Base-by-base conservation (phyloP, 345 rosid genomes). In the Dipteronia dyeriana region DNA sequence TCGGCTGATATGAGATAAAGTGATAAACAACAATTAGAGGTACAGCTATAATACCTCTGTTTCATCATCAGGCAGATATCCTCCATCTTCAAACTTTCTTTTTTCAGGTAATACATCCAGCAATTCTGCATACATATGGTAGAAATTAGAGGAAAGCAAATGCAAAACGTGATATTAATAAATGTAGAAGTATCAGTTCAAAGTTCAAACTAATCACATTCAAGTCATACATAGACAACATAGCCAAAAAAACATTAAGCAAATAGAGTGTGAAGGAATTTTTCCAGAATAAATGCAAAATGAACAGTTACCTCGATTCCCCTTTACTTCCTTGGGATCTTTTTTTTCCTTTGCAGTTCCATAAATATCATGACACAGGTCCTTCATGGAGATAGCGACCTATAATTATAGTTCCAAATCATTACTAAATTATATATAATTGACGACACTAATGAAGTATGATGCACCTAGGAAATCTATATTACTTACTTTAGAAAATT, bases 1-100 rank as follows among this genome's bases (percentile, higher is more conserved):
- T 57, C 4, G 45, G 47, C 34, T 56, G 14, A 65, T 53, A 22
- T 14, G 67, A 14, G 60, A 49, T 54, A 65, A 71, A 71, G 67
- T 9, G 60, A 49, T 54, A 65, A 66, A 71, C 3, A 39, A 74
- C 19, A 63, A 41, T 11, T 54, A 38, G 41, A 67, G 17, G 71
- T 69, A 26, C 45, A 73, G 75, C 41, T 5, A 34, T 34, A 7
- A 22, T 82, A 85, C 82, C 89, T 85, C 86, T 34, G 86, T 74
- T 82, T 77, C 97, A 68, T 92, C 98, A 81, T 89, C 91, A 39
- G 96, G 92, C 86, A 81, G 82, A 82, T 85, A 85, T 63, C 89
- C 95, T 43, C 91, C 98, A 79, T 93, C 95, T 75, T 90, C 97
- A 22, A 78, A 71, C 74, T 85, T 87, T 78, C 99, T 89, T 74